Conservation (phyloP, 192 early-diverging fungal species). For the Tieghemiomyces parasiticus region DNA sequence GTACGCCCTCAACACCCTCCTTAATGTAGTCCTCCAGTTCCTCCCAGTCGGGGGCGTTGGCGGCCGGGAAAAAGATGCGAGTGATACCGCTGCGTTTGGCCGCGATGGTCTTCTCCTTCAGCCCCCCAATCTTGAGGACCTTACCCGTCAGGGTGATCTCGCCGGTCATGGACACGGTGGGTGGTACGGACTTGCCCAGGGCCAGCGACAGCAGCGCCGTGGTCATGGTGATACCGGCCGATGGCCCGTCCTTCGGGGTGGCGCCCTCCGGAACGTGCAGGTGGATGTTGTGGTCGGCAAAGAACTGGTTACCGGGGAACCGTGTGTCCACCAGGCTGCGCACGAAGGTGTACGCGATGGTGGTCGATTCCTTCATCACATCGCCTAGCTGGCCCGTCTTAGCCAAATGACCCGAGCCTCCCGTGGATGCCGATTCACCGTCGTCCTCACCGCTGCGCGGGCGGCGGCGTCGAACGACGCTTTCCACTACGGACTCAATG, state of each 20-base stretch:
- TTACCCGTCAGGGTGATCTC: slow-evolving; percentile 96
- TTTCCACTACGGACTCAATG: slow-evolving; percentile 88
- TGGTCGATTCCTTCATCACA: slow-evolving; percentile 97
- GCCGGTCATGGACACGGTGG: slow-evolving; percentile 94
- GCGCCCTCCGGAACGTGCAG: slow-evolving; percentile 96
- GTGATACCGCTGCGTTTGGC: slow-evolving; percentile 86
- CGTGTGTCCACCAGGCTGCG: slow-evolving; percentile 56
- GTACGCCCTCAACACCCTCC: slow-evolving; percentile 71
- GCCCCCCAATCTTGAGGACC: slow-evolving; percentile 91
- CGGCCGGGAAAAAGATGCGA: slow-evolving; percentile 77
- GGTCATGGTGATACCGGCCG: slow-evolving; percentile 91
- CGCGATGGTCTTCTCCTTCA: slow-evolving; percentile 97
- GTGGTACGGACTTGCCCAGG: slow-evolving; percentile 53
- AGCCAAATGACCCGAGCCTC: slow-evolving; percentile 41
- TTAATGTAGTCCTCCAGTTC: slow-evolving; percentile 85
- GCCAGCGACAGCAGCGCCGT: slow-evolving; percentile 88
- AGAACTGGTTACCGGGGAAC: slow-evolving; percentile 83
- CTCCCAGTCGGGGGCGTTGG: slow-evolving; percentile 89
- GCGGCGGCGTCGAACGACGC: slow-evolving; percentile 39
- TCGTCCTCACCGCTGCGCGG: slow-evolving; percentile 24
- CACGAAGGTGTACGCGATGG: slow-evolving; percentile 94
- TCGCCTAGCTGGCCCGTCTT: slow-evolving; percentile 95
- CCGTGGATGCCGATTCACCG: neutral
- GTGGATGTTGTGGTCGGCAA: slow-evolving; percentile 79
- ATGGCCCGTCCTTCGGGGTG: slow-evolving; percentile 95